These are phyloP conservation scores for Chalciporus chontae DNA, from an alignment of 768 basidiomycete genomes.

Conservation along the genomic window DNA sequence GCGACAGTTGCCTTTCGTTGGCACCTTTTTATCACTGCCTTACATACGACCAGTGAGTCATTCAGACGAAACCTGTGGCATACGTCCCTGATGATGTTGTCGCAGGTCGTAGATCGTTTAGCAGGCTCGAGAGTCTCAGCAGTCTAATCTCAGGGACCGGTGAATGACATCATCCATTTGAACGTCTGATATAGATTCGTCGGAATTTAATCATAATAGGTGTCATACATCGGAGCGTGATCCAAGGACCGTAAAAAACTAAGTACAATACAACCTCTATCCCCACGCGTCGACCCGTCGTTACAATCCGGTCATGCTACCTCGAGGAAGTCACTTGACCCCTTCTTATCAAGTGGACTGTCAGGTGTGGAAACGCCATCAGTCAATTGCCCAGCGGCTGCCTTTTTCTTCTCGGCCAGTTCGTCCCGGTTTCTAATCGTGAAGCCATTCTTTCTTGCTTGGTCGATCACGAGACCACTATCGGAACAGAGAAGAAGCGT, in stretches of 20 bases:
- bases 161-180: background rate
- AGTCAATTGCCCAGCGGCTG: background rate
- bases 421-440: slow-evolving; percentile 47
- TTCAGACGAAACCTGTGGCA: background rate
- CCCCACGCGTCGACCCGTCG: background rate
- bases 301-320: slow-evolving; percentile 10
- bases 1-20: slow-evolving; percentile 89
- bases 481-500: background rate
- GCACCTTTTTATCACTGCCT: slow-evolving; percentile 80
- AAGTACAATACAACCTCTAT: background rate
- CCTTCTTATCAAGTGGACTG: slow-evolving; percentile 11
- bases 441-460: slow-evolving; percentile 48
- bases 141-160: slow-evolving; percentile 40
- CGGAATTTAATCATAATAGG: slow-evolving; percentile 15
- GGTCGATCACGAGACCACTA: slow-evolving; percentile 53
- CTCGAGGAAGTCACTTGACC: slow-evolving; percentile 13
- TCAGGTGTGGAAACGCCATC: background rate
- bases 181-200: slow-evolving; percentile 6
- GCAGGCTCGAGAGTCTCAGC: slow-evolving; percentile 76
- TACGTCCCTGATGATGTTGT: slow-evolving; percentile 5
- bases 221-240: background rate
- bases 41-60: slow-evolving; percentile 75
- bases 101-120: slow-evolving; percentile 72
- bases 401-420: slow-evolving; percentile 21
- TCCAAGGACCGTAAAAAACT: slow-evolving; percentile 3